Base-by-base conservation (phyloP, 805 yeast genomes). In the Yarrowia divulgata region DNA sequence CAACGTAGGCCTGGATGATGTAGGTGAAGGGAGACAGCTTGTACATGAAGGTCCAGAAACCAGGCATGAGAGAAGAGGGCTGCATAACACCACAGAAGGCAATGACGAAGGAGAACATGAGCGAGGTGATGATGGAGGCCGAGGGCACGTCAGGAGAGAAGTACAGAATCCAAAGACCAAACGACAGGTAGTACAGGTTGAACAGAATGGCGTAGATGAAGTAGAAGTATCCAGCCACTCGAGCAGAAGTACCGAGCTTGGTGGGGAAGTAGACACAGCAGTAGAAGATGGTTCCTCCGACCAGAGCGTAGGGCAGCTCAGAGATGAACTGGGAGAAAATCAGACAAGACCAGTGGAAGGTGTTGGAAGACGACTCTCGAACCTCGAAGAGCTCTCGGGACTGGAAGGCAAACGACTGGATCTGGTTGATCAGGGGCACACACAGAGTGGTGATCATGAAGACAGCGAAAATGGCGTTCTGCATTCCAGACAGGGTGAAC, bases 41-140 rank as follows among this genome's bases (percentile, higher is more conserved):
- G 85, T 90, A 88, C 93, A 91, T 89, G 77, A 89, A 91, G 58
- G 85, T 87, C 96, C 96, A 91, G 81, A 91, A 91, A 0, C 90
- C 87, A 13, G 96, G 95, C 88, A 90, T 84, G 67, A 82, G 78
- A 2, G 71, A 49, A 8, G 79, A 79, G 18, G 87, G 85, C 74
- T 88, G 91, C 70, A 88, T 80, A 69, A 89, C 88, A 80, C 93
- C 92, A 77, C 90, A 83, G 80, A 90, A 90, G 29, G 88, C 80
- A 69, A 89, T 82, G 73, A 85, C 77, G 75, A 89, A 84, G 43
- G 88, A 80, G 76, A 86, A 84, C 71, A 85, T 77, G 72, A 89
- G 77, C 54, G 89, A 83, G 67, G 84, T 79, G 57, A 89, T 77
- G 68, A 87, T 87, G 60, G 86, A 85, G 16, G 92, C 92, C 32